Evolutionary conservation across 805 yeast species (phyloP).

Genomic region (Sugiyamaella boreocaroliniensis): DNA sequence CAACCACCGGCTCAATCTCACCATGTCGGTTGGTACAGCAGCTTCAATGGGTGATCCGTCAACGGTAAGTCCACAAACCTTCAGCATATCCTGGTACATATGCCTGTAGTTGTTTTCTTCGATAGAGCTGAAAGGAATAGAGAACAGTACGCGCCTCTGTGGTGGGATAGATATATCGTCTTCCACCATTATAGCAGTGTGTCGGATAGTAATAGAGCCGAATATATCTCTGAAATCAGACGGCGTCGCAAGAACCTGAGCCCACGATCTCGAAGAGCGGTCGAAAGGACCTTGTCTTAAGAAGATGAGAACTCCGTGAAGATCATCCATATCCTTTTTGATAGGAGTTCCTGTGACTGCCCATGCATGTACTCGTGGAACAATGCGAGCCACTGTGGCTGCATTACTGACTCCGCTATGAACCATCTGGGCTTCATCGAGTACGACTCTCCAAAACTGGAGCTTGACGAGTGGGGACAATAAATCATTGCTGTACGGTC

Average conservation of each 20-base stretch:
- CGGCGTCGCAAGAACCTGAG: conserved; percentile 29
- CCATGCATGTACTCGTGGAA: conserved; percentile 90
- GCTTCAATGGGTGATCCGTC: neutral
- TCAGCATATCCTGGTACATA: conserved; percentile 51
- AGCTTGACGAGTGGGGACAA: conserved; percentile 69
- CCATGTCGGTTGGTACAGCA: conserved; percentile 29
- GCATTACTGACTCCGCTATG: conserved; percentile 66
- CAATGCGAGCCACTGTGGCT: conserved; percentile 68
- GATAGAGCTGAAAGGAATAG: conserved; percentile 70
- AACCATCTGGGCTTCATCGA: conserved; percentile 95
- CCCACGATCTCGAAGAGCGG: conserved; percentile 39
- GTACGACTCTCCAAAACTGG: conserved; percentile 82
- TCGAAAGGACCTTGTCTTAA: conserved; percentile 62
- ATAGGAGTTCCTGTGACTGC: conserved; percentile 96
- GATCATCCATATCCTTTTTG: conserved; percentile 55
- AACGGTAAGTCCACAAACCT: conserved; percentile 40
- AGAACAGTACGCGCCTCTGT: conserved; percentile 62
- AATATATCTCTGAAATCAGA: conserved; percentile 49
- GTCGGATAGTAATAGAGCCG: conserved; percentile 55
- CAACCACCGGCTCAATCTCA: conserved; percentile 54
- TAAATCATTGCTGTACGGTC: conserved; percentile 13
- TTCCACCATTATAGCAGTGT: conserved; percentile 76
- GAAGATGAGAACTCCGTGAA: conserved; percentile 64
- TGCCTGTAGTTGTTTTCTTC: conserved; percentile 80
- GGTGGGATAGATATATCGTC: conserved; percentile 72